Evolutionary conservation across 805 yeast genomes (phyloP), one percentile per base, ranked within the genome.

Genomic region (Yamadazyma sp.): DNA sequence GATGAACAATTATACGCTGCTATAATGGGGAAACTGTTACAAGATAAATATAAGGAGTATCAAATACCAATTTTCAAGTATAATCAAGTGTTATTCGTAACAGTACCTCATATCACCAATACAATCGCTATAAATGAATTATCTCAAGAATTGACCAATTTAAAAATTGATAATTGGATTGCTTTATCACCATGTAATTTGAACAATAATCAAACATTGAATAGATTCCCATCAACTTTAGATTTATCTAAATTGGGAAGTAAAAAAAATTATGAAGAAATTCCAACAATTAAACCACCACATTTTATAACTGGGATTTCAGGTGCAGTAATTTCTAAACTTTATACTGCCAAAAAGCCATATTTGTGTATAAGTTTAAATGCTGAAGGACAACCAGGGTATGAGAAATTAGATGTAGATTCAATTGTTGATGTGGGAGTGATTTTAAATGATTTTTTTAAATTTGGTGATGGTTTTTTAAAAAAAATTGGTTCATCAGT

Each of bases 321-420:
- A 7, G 85, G 78, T n/a, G 62, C 74, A 1, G 41, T 65, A 4
- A 50, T 55, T 13, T 65, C 68, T 3, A 59, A 44, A 34, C 40
- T 57, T 24, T 22, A 36, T 32, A 18, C 34, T 11, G 4, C 15
- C 2, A 20, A 36, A 2, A 20, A 28, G 14, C 31, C 17, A 11
- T 40, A 47, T 18, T 30, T 46, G 12, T 27, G 50, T 29, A 48
- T 70, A 29, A 58, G 58, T 3, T 56, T 75, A 29, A 76, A 78
- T 41, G 70, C 82, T 27, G 85, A 79, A 54, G 86, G 86, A 4
- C 79, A 75, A 14, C 62, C 71, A 2, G 82, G 82, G 2, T 76
- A 62, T 51, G 84, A 79, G 43, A 78, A 73, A 45, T 53, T 76
- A 7, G 70, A 68, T 40, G 52, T 53, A 6, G 75, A 71, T 42